A percentile compares a stretch with the other conserved stretches of the same genome.
Evolutionary conservation across 345 rosid species (phyloP).

Genomic region (Eutrema yunnanense): DNA sequence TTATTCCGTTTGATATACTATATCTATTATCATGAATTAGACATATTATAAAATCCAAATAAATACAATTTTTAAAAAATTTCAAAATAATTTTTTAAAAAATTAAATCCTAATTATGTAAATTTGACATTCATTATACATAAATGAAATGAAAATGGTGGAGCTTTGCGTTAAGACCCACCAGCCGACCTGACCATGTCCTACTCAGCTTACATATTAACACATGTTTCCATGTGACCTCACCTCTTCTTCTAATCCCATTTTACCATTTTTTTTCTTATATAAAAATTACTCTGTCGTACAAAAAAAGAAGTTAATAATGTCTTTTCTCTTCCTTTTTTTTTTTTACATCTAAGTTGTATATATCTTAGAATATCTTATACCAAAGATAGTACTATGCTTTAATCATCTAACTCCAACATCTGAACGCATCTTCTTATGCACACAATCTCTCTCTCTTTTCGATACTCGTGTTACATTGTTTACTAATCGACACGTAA

Average conservation of each 20-base stretch:
- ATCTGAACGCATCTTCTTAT: constrained; percentile 2
- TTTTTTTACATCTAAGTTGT: background rate
- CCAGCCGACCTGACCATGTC: constrained; percentile 27
- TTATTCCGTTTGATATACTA: too few species aligned
- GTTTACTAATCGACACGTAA: constrained; percentile 2
- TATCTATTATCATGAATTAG: too few species aligned
- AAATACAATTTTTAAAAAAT: too few species aligned
- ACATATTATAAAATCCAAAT: too few species aligned
- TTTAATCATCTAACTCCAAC: constrained; percentile 1
- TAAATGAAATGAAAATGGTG: constrained; percentile 23
- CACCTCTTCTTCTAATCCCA: constrained; percentile 14
- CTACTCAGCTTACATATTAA: constrained; percentile 24
- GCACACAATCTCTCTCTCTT: background rate
- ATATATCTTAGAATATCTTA: background rate
- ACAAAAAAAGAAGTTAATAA: background rate
- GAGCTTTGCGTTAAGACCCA: constrained; percentile 15
- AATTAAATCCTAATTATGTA: background rate
- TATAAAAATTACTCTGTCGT: background rate
- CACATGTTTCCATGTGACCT: constrained; percentile 31
- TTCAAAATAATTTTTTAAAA: too few species aligned
- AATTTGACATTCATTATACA: background rate
- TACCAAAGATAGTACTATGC: constrained; percentile 10
- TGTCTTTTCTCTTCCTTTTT: background rate
- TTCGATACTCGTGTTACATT: background rate
- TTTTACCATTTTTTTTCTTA: background rate